Evolutionary conservation across 2,329 filamentous ascomycete species (phyloP), one percentile per base, ranked within the genome.

Genomic region (Alternaria arbusti): DNA sequence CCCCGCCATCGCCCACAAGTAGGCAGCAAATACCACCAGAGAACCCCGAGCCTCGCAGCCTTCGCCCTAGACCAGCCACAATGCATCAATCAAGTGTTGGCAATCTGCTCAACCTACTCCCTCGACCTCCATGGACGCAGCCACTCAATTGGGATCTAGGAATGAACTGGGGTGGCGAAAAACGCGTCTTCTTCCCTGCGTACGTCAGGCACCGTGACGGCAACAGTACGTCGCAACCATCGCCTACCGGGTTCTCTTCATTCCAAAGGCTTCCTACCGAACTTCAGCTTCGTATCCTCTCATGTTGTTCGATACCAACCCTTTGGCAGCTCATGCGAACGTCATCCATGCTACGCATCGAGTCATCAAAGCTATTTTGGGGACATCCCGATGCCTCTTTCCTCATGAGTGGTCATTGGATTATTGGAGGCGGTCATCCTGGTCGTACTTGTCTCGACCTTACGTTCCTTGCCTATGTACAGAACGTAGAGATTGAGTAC

Each of bases 311-410:
- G 43, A 43, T 54, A n/a, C 20, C 46, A 32, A 69, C 61, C 5
- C 65, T 71, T 45, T 71, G 59, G 50, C 67, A 68, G 57, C 30
- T 69, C 6, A 71, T 71, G 67, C 61, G 47, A 6, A 36, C 47
- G 9, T 68, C 66, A 11, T 61, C 62, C 17, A 26, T 26, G 12
- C 58, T 68, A 28, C 69, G 67, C 25, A 65, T 36, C n/a, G 69
- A 71, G 60, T 67, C 69, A 9, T 43, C 58, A 10, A 71, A 71
- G 52, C 63, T 68, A 3, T 71, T 70, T 25, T 71, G 67, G 69
- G 59, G 54, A 17, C 15, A 64, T 36, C 47, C 49, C 26, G 28
- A 63, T 11, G 50, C 61, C 7, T 68, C 62, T 20, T 70, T 54
- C 43, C 54, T 66, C n/a, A 30, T 68, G 17, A 17, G 40, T 3